Conservation (phyloP, 2,329 filamentous ascomycete species). For the Aureobasidium sp. region DNA sequence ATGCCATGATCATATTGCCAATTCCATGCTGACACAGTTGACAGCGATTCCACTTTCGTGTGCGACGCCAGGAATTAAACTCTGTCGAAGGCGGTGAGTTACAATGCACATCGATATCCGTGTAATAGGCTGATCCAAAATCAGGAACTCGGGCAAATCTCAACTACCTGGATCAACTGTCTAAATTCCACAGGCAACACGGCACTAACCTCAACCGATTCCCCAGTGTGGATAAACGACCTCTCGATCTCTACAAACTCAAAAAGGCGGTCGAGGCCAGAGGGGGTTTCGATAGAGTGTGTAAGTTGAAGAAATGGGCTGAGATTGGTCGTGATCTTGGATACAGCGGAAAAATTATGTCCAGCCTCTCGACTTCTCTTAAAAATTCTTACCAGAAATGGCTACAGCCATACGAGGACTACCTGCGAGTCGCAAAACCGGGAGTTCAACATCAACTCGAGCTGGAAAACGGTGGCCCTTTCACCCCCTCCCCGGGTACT, state of each 20-base stretch:
- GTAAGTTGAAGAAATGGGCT: constrained; percentile 97
- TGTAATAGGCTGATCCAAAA: constrained; percentile 20
- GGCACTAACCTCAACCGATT: constrained; percentile 89
- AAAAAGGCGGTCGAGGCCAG: constrained; percentile 95
- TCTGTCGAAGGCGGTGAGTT: constrained; percentile 86
- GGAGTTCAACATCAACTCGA: constrained; percentile 95
- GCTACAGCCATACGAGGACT: constrained; percentile 95
- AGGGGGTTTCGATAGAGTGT: constrained; percentile 92
- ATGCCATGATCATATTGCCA: background rate
- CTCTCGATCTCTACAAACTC: constrained; percentile 85
- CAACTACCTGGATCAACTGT: constrained; percentile 88
- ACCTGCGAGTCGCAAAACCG: constrained; percentile 80
- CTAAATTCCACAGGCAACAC: constrained; percentile 95
- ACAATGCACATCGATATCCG: background rate
- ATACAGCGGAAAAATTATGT: constrained; percentile 99
- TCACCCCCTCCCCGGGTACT: constrained; percentile 68
- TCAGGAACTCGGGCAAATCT: constrained; percentile 87
- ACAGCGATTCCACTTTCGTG: constrained; percentile 93
- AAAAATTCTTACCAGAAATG: constrained; percentile 98
- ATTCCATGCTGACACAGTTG: constrained; percentile 22
- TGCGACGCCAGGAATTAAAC: constrained; percentile 91
- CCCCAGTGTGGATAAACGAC: constrained; percentile 95
- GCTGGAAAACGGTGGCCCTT: constrained; percentile 82
- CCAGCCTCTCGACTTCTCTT: constrained; percentile 88
- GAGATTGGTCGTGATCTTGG: constrained; percentile 94